Evolutionary conservation across 1,284 basidiomycete species (phyloP).

Genomic region (Tetrapyrgos nigripes): DNA sequence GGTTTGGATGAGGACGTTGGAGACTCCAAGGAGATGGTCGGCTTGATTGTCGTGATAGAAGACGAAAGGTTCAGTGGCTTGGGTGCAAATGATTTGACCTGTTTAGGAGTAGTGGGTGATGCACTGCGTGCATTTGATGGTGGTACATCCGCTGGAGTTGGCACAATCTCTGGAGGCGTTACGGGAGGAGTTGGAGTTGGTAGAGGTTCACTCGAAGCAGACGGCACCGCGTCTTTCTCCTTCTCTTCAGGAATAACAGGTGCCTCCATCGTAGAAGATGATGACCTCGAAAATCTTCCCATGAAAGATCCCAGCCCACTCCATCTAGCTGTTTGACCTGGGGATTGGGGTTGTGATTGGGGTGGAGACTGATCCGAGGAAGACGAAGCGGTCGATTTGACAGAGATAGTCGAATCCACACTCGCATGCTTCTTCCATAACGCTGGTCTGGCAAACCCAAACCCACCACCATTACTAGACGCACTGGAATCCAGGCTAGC

Average conservation of each 20-base stretch:
- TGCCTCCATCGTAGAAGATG: neutral
- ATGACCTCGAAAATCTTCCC: neutral
- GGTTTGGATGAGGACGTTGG: neutral
- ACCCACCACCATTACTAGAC: neutral
- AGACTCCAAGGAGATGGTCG: too few relatives aligned
- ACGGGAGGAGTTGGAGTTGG: neutral
- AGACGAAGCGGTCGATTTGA: neutral
- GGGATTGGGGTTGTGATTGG: neutral
- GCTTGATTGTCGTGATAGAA: neutral
- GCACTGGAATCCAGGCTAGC: neutral
- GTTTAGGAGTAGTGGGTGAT: neutral
- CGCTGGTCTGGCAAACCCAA: constrained; percentile 3
- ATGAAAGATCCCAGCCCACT: neutral
- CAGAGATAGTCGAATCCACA: constrained; percentile 5
- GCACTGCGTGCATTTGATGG: neutral
- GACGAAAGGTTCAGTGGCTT: neutral
- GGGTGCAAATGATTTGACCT: neutral
- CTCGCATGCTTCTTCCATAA: constrained; percentile 10
- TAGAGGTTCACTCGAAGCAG: neutral
- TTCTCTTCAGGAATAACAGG: neutral
- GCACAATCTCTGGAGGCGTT: neutral
- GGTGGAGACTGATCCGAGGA: neutral
- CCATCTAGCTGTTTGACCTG: neutral
- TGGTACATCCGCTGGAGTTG: neutral
- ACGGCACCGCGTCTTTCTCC: neutral